Evolutionary conservation across 108 stramenopile genomes (phyloP).

Genomic region (Skeletonema potamos): DNA sequence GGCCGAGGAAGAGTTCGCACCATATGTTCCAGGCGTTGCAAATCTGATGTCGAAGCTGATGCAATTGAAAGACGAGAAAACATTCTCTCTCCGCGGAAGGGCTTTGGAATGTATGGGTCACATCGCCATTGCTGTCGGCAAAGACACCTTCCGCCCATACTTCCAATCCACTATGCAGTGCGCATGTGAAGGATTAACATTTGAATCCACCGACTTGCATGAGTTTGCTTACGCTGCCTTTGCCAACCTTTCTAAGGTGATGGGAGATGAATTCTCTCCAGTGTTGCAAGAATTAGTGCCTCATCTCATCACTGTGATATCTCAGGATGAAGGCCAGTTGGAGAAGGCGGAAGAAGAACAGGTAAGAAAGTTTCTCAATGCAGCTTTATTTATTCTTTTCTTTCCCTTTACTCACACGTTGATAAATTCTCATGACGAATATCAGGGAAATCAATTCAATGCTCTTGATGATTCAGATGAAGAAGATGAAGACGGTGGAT

Average conservation of each 20-base stretch:
- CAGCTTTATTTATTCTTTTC: not conserved
- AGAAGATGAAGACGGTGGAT: conserved; percentile 75
- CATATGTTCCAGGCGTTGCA: conserved; percentile 89
- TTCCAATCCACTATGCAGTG: conserved; percentile 90
- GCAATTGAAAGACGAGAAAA: conserved; percentile 74
- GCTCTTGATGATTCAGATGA: conserved; percentile 91
- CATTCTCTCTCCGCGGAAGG: conserved; percentile 88
- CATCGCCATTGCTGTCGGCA: conserved; percentile 96
- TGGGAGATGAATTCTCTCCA: conserved; percentile 94
- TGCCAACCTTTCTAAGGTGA: conserved; percentile 95
- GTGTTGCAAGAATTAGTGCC: conserved; percentile 90
- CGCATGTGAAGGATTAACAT: conserved; percentile 80
- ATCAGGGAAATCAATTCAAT: conserved; percentile 60
- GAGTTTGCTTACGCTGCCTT: conserved; percentile 97
- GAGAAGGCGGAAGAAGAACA: conserved; percentile 70
- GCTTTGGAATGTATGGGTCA: conserved; percentile 99
- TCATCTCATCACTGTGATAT: conserved; percentile 86
- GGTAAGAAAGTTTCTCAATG: conserved; percentile 32
- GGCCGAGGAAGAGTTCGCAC: conserved; percentile 95
- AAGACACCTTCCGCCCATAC: conserved; percentile 94
- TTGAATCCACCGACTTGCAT: conserved; percentile 90
- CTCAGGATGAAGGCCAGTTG: conserved; percentile 77
- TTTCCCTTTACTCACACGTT: not conserved
- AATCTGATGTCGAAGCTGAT: conserved; percentile 83
- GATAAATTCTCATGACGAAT: not conserved